A percentile compares a stretch with the other conserved stretches of the same genome.
phyloP scores from a whole-genome alignment of 352 stramenopile genomes.

The Phytophthora lateralis region DNA sequence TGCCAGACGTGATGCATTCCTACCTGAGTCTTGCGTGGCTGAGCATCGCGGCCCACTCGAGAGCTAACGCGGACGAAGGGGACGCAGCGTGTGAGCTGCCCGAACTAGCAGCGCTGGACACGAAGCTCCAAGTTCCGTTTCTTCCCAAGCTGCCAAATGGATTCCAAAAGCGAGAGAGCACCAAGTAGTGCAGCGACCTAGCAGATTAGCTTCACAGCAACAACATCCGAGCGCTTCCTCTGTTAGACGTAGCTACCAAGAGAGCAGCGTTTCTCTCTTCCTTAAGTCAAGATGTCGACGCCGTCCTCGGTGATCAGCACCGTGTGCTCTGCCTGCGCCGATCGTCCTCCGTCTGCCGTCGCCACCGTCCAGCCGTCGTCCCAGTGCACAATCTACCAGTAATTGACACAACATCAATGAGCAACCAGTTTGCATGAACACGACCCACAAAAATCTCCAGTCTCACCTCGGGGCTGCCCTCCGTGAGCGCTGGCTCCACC shows the following conservation, averaged over 20 bases:
- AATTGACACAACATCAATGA: constrained; percentile 1
- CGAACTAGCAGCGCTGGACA: constrained; percentile 57
- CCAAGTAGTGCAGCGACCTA: neutral
- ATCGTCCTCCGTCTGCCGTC: constrained; percentile 92
- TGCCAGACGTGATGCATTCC: constrained; percentile 92
- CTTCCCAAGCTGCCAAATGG: constrained; percentile 46
- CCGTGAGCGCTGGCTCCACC: constrained; percentile 97
- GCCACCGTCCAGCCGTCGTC: constrained; percentile 97
- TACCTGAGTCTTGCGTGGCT: constrained; percentile 92
- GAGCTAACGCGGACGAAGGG: constrained; percentile 9
- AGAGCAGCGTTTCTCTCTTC: neutral
- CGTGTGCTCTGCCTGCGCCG: constrained; percentile 99
- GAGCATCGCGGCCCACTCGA: constrained; percentile 69
- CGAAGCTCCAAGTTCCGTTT: constrained; percentile 81
- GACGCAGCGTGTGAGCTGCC: constrained; percentile 29
- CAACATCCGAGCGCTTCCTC: constrained; percentile 9
- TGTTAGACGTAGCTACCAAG: constrained; percentile 14
- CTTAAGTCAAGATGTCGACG: constrained; percentile 95
- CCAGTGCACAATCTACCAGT: constrained; percentile 87
- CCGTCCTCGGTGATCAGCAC: constrained; percentile 95
- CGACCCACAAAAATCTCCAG: neutral
- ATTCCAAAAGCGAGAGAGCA: constrained; percentile 23
- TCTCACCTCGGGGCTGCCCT: constrained; percentile 85
- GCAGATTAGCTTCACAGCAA: constrained; percentile 1
- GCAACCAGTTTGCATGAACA: neutral